Base-by-base conservation (phyloP, 1,139 yeast species). In the Geotrichum armillariae region DNA sequence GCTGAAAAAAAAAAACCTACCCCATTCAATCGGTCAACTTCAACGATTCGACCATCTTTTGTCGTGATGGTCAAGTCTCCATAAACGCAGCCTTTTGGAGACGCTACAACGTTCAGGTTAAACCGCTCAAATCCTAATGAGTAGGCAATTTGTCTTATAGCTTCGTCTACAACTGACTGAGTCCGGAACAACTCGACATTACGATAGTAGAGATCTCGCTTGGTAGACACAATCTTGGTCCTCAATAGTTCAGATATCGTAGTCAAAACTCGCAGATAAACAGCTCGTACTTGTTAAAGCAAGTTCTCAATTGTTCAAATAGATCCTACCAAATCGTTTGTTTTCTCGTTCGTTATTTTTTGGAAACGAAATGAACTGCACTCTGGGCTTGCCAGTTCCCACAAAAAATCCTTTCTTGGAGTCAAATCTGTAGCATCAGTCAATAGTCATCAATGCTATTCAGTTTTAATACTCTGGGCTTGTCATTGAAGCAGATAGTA, bases 191-290 rank as follows among this genome's bases (percentile, higher is more conserved):
- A 60, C 6, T 66, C 69, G 0, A 82, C 87, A 60, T 85, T 85
- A 52, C 75, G 76, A 63, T 86, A 86, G 65, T 73, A 86, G 0
- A 86, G 55, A 58, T 85, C 91, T 54, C 95, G 67, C 52, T 75
- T 74, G 0, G 91, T 82, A 9, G 60, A 56, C 2, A 60, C 44
- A 33, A 52, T 49, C 12, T 43, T 44, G 1, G 46, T 17, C 7
- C 41, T 39, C 8, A 61, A 40, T 18, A 54, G 51, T 3, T 34
- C 46, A n/a, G 40, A 39, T 23, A 61, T 54, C 4, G 60, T 39
- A 5, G 50, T 44, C 36, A 60, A 37, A 8, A 60, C 35, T 20
- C 57, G 33, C 4, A 50, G 22, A 35, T 53, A 49, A 16, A 51
- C 33, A 2, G 48, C 50, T 49, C 22, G 21, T 20, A 23, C 17